phyloP scores from a whole-genome alignment of 495 filamentous ascomycete species.

The Tetracladium setigerum region DNA sequence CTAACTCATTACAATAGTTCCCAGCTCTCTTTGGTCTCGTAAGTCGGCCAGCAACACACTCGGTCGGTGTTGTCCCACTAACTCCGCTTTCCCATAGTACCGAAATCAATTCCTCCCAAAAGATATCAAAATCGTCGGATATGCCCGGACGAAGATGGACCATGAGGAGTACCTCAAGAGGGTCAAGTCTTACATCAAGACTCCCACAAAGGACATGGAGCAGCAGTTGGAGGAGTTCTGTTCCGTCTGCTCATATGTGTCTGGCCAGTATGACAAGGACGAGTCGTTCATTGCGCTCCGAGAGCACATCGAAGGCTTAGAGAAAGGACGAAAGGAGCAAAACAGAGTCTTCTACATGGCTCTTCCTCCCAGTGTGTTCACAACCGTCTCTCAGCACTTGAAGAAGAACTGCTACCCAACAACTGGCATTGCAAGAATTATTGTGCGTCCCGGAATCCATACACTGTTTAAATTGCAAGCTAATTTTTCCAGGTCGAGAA shows the following conservation, averaged over 20 bases:
- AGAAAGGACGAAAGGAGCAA: slow-evolving; percentile 72
- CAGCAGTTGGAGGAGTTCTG: slow-evolving; percentile 88
- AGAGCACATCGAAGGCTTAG: slow-evolving; percentile 83
- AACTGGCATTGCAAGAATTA: slow-evolving; percentile 83
- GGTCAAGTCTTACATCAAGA: slow-evolving; percentile 98
- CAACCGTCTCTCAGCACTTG: slow-evolving; percentile 89
- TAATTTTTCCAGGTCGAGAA: slow-evolving; percentile 74
- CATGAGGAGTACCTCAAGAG: slow-evolving; percentile 87
- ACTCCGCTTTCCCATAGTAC: slow-evolving; percentile 49
- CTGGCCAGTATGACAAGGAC: slow-evolving; percentile 95
- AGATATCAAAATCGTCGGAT: slow-evolving; percentile 95
- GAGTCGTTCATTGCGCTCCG: slow-evolving; percentile 86
- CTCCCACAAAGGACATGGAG: slow-evolving; percentile 94
- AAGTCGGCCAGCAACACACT: slow-evolving; percentile 35
- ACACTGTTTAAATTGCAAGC: neutral
- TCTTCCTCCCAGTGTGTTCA: slow-evolving; percentile 95
- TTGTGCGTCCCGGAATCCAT: slow-evolving; percentile 49
- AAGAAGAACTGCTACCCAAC: slow-evolving; percentile 95
- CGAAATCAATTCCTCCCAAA: slow-evolving; percentile 98
- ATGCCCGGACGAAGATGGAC: slow-evolving; percentile 99
- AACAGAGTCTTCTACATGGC: slow-evolving; percentile 99
- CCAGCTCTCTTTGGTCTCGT: slow-evolving; percentile 98
- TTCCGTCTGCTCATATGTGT: slow-evolving; percentile 81
- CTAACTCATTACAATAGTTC: slow-evolving; percentile 51
- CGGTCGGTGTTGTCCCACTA: slow-evolving; percentile 6